Base-by-base conservation (phyloP, 1,139 yeast genomes). In the Taiozyma sp. region DNA sequence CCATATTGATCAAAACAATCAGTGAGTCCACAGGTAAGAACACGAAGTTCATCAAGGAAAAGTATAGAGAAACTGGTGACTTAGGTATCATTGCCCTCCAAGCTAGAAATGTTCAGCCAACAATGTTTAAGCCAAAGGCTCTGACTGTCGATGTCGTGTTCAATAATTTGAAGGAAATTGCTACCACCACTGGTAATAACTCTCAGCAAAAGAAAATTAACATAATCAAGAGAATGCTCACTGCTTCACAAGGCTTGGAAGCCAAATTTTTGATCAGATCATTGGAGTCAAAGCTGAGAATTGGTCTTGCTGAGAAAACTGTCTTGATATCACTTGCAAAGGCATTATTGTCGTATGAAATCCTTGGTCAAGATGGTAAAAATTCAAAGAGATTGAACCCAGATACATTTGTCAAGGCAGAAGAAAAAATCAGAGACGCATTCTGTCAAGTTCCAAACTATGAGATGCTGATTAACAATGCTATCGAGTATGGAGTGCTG, bases 391-490 rank as follows among this genome's bases (percentile, higher is more conserved):
- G 62, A 34, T 54, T 69, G 0, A 65, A 70, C 8, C 72, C 82
- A 1, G 80, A 77, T 35, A 55, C 63, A 34, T 62, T 80, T 21
- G 68, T 75, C 1, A 60, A 71, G 43, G 97, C 95, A 0, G 98
- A 93, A 63, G 91, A 84, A 49, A 75, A 79, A 47, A 76, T 93
- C 24, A 80, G 89, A 58, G 96, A 89, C 55, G 96, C 96, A 0
- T 91, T 85, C 63, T 85, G 95, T 48, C 91, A 88, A 61, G 77
- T 88, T n/a, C 99, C 99, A 6, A 90, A 93, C 63, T 91, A 93
- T 66, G 95, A 86, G 57, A 69, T 86, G 4, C 73, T 95, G 21
- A 85, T 93, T 48, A 74, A 76, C 11, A 77, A 81, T 2, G 84
- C 91, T 3, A 68, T 86, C 53, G 73, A 83, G 37, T 66, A 80